phyloP scores from a whole-genome alignment of 148 eudicot species.

The Fagopyrum tataricum region DNA sequence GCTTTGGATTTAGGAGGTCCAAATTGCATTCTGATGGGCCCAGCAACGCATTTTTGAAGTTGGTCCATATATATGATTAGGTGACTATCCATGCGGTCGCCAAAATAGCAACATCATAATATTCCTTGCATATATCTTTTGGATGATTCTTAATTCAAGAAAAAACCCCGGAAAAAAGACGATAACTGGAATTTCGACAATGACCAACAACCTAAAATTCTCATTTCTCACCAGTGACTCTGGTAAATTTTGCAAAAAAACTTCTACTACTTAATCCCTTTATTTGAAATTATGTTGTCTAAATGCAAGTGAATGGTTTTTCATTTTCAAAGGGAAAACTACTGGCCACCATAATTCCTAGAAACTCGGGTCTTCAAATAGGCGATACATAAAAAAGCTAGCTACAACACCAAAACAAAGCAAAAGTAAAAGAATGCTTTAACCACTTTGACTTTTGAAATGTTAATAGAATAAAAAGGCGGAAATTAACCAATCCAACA shows the following conservation, averaged over 20 bases:
- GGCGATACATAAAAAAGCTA: background rate
- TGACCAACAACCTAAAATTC: background rate
- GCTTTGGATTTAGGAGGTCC: slow-evolving; percentile 10
- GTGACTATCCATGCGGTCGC: slow-evolving; percentile 10
- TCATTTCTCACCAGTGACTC: background rate
- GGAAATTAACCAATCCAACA: background rate
- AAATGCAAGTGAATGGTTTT: background rate
- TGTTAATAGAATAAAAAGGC: background rate
- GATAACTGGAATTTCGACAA: background rate
- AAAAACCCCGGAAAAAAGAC: background rate
- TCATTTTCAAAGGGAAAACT: background rate
- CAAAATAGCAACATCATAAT: slow-evolving; percentile 12
- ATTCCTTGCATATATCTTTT: slow-evolving; percentile 8
- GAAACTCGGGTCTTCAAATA: background rate
- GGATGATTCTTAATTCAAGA: slow-evolving; percentile 4
- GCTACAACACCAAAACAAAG: background rate
- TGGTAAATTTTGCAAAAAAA: background rate
- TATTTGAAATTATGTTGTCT: background rate
- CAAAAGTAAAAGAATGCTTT: background rate
- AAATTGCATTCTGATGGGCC: slow-evolving; percentile 5
- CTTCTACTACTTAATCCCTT: background rate
- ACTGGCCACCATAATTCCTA: background rate
- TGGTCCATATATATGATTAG: slow-evolving; percentile 12
- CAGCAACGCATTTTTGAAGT: background rate
- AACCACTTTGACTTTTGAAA: background rate